These are phyloP conservation scores for Sporothrix globosa DNA, from an alignment of 2,329 filamentous ascomycete species.

Conservation along the genomic window DNA sequence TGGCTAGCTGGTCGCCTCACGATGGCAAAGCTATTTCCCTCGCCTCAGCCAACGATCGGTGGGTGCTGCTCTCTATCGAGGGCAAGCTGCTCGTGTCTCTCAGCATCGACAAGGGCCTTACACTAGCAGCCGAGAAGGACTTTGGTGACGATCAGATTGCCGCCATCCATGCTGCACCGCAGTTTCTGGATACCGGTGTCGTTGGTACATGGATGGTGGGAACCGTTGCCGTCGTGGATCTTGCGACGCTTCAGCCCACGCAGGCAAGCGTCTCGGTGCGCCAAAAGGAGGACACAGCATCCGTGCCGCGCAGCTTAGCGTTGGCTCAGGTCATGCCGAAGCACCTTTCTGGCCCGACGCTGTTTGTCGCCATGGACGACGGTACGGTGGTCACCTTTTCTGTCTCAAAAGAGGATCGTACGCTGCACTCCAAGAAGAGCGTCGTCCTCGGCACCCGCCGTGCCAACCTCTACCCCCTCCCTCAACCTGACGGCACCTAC, in stretches of 20 bases:
- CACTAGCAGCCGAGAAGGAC: constrained; percentile 60
- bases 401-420: constrained; percentile 63
- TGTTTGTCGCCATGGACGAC: constrained; percentile 90
- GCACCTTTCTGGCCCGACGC: constrained; percentile 62
- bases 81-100: constrained; percentile 74
- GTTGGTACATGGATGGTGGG: constrained; percentile 89
- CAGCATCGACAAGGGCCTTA: constrained; percentile 61
- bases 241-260: constrained; percentile 64
- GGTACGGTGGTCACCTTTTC: constrained; percentile 86
- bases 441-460: constrained; percentile 85
- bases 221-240: constrained; percentile 71
- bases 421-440: constrained; percentile 73
- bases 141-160: constrained; percentile 77
- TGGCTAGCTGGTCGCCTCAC: constrained; percentile 61
- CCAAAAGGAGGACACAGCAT: constrained; percentile 65
- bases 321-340: constrained; percentile 76
- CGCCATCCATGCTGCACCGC: constrained; percentile 74
- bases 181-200: constrained; percentile 68
- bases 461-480: constrained; percentile 77
- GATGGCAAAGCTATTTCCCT: constrained; percentile 68
- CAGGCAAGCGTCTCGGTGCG: constrained; percentile 67
- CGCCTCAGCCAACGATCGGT: constrained; percentile 72
- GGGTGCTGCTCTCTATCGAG: constrained; percentile 73
- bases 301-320: constrained; percentile 79
- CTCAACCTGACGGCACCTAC: constrained; percentile 66